Conservation (phyloP, 345 rosid genomes). For the Camelina neglecta region DNA sequence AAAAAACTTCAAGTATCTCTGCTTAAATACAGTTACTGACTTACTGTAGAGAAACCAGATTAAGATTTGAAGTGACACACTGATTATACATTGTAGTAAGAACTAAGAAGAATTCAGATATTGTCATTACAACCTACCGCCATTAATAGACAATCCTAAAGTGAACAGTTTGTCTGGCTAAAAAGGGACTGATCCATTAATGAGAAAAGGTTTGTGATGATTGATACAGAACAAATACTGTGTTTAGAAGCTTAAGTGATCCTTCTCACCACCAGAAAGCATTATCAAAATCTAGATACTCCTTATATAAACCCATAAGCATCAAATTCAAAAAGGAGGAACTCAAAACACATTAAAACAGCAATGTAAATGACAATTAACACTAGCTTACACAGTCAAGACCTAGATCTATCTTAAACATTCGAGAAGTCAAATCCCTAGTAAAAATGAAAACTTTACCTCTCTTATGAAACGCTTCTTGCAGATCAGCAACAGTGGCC, state of each 20-base stretch:
- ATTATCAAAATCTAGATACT: conserved; percentile 23
- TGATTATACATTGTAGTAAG: background rate
- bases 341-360: background rate
- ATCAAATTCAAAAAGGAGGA: conserved; percentile 2
- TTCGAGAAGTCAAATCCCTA: background rate
- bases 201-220: conserved; percentile 18
- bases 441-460: conserved; percentile 53
- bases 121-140: background rate
- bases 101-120: conserved; percentile 18
- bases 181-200: conserved; percentile 2
- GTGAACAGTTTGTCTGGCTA: background rate
- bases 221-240: conserved; percentile 2
- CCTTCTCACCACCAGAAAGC: background rate
- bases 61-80: background rate
- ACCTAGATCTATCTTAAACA: conserved; percentile 17
- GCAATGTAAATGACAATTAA: background rate
- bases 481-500: conserved; percentile 96
- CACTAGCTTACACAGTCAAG: conserved; percentile 1
- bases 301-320: conserved; percentile 4
- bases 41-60: background rate
- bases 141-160: conserved; percentile 1
- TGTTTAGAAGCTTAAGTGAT: background rate
- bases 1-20: background rate
- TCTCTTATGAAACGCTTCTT: conserved; percentile 82
- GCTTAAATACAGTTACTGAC: background rate